Evolutionary conservation across 2,329 filamentous ascomycete genomes (phyloP).

Genomic region (Ilyonectria destructans): DNA sequence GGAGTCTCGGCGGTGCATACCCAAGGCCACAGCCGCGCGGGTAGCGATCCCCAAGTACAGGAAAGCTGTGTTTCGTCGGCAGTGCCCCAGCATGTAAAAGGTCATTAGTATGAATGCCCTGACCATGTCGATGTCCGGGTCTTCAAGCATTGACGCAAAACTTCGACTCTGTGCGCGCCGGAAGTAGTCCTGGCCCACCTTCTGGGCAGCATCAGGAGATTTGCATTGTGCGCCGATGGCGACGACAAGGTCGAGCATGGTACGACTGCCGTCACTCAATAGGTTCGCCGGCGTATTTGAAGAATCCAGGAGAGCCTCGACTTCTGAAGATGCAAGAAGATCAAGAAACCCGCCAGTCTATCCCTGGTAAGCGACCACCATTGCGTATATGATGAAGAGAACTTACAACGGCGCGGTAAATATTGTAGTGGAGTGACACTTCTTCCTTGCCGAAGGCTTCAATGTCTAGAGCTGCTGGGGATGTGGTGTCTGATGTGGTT

Average conservation of each 20-base stretch:
- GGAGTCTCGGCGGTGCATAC: constrained; percentile 61
- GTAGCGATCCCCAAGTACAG: constrained; percentile 76
- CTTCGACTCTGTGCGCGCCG: constrained; percentile 56
- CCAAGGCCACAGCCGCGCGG: constrained; percentile 71
- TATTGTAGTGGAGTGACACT: constrained; percentile 39
- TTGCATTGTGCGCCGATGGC: constrained; percentile 49
- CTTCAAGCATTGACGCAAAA: constrained; percentile 46
- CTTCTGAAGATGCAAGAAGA: constrained; percentile 51
- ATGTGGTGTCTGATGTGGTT: constrained; percentile 22
- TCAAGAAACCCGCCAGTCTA: constrained; percentile 56
- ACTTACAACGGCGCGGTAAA: constrained; percentile 40
- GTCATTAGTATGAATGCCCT: constrained; percentile 70
- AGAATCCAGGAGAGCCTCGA: constrained; percentile 44
- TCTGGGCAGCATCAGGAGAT: constrained; percentile 33
- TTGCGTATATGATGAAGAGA: rapidly evolving
- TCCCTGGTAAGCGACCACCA: background rate
- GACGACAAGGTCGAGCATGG: constrained; percentile 40
- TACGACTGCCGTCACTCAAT: constrained; percentile 13
- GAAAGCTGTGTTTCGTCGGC: constrained; percentile 76
- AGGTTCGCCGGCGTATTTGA: constrained; percentile 25
- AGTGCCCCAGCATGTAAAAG: constrained; percentile 77
- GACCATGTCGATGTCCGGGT: constrained; percentile 48
- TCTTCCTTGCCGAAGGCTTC: constrained; percentile 12
- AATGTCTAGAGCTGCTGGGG: constrained; percentile 1
- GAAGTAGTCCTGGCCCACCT: constrained; percentile 58